These are phyloP conservation scores for Cryphonectria parasitica DNA, from an alignment of 2,329 filamentous ascomycete species.

Conservation along the genomic window DNA sequence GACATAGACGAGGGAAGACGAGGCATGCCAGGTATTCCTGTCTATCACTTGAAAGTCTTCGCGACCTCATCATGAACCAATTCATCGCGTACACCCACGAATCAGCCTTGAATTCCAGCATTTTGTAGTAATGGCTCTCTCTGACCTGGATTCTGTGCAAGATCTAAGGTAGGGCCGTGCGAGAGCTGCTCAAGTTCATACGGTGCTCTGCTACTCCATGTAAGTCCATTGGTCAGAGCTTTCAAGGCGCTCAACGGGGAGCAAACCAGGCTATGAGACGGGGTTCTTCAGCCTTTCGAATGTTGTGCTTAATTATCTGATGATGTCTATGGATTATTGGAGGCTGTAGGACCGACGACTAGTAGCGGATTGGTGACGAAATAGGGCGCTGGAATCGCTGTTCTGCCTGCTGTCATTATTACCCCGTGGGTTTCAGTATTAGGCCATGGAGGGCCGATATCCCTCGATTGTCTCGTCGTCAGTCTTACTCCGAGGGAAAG, in stretches of 20 bases:
- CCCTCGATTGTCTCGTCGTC: too few relatives aligned
- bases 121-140: neutral
- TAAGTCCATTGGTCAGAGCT: constrained; percentile 17
- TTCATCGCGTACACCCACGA: neutral
- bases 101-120: neutral
- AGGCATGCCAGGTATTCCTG: neutral
- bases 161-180: neutral
- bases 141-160: neutral
- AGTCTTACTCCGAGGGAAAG: too few relatives aligned
- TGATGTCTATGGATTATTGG: neutral
- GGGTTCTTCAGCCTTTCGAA: neutral
- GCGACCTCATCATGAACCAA: neutral
- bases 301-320: neutral
- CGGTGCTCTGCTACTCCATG: neutral
- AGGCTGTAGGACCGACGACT: too few relatives aligned
- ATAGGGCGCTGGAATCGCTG: too few relatives aligned
- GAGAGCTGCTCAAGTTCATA: neutral
- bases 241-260: neutral
- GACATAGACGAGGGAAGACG: neutral
- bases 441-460: too few relatives aligned
- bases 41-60: neutral
- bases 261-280: neutral
- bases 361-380: too few relatives aligned
- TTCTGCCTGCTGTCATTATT: too few relatives aligned
- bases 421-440: too few relatives aligned